Base-by-base conservation (phyloP, 2,329 filamentous ascomycete species). In the Alternaria alternata region DNA sequence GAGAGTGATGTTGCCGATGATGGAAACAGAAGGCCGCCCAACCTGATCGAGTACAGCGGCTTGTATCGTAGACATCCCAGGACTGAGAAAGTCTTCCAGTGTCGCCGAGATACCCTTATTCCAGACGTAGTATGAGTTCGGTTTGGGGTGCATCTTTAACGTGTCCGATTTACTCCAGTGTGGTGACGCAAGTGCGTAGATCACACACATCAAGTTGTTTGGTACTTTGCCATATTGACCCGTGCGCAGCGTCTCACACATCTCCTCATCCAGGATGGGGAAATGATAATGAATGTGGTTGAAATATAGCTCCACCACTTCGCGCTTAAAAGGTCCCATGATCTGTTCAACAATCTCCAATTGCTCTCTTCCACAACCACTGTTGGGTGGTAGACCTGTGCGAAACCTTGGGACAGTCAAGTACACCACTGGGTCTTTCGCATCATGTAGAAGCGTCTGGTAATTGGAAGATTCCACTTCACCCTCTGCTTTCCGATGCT, bases 1-100 rank as follows among this genome's bases (percentile, higher is more conserved):
- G 14, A 84, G 83, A 30, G 85, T 81, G 7, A 85, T 82, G 67
- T 87, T 87, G 2, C 79, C 78, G 11, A 79, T 75, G 4, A 81
- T 78, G 0, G 74, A 77, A 1, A 79, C 69, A 0, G 80, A 78
- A 2, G 80, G 80, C 1, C 80, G 73, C 0, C 79, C 80, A 32
- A 79, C 72, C 47, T 81, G 73, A 51, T 82, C 80, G 0, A 81
- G 68, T 1, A 81, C 64, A 0, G 79, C 75, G 2, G 79, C 71
- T 46, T 78, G 71, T 7, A 81, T 70, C 1, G 80, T 82, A 1
- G 74, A 68, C 58, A 81, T 70, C 6, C 76, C 76, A 1, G 80
- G 79, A 6, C 78, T 79, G 5, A 80, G 68, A 26, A 81, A 81
- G 43, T 82, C 80, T 51, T 81, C 80, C n/a, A 79, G 64, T 0